Evolutionary conservation across 108 stramenopile species (phyloP).

Genomic region (Cyclotella baltica): DNA sequence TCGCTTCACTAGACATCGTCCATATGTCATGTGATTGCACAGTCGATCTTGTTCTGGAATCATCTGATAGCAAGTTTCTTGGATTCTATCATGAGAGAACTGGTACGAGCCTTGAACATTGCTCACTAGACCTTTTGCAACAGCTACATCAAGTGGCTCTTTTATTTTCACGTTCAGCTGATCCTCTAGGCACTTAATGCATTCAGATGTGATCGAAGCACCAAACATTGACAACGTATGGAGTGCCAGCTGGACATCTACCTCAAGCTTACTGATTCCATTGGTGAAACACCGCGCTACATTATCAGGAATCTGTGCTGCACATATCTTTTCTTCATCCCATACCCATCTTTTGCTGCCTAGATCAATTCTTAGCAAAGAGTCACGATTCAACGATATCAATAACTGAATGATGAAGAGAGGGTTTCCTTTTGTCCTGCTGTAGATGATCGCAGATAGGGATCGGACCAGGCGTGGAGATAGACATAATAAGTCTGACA

Average conservation of each 20-base stretch:
- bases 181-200: slow-evolving; percentile 14
- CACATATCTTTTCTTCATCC: slow-evolving; percentile 14
- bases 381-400: slow-evolving; percentile 5
- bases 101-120: slow-evolving; percentile 11
- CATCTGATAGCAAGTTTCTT: slow-evolving; percentile 36
- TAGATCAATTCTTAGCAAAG: slow-evolving; percentile 12
- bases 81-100: slow-evolving; percentile 33
- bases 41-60: slow-evolving; percentile 9
- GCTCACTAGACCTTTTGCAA: slow-evolving; percentile 20
- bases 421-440: slow-evolving; percentile 39
- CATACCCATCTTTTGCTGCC: slow-evolving; percentile 35
- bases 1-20: not conserved
- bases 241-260: too few species aligned
- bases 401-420: slow-evolving; percentile 28
- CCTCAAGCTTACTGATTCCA: too few species aligned
- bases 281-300: too few species aligned
- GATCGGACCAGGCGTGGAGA: slow-evolving; percentile 25
- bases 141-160: slow-evolving; percentile 14
- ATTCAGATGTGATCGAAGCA: not conserved
- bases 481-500: slow-evolving; percentile 32
- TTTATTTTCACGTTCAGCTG: slow-evolving; percentile 1
- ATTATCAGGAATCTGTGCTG: too few species aligned
- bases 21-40: slow-evolving; percentile 16
- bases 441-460: slow-evolving; percentile 18
- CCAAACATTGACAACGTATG: too few species aligned